Conservation (phyloP, 2,329 filamentous ascomycete genomes). For the Trichoderma pleuroti region DNA sequence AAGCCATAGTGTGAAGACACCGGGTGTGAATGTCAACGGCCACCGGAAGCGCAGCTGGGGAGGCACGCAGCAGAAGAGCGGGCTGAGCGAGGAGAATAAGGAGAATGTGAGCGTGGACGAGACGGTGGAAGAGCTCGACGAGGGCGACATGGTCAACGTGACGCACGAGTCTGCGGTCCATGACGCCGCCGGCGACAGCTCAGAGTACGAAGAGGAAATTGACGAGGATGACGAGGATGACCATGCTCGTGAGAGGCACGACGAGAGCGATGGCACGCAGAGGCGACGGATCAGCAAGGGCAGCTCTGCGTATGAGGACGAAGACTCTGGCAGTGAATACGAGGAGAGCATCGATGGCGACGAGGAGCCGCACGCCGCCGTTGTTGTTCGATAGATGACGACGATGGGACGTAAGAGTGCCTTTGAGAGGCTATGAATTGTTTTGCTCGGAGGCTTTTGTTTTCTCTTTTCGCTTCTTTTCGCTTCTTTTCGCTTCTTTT, state of each 20-base stretch:
- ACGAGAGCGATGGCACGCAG: conserved; percentile 50
- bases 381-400: neutral
- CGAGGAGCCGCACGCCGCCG: conserved; percentile 5
- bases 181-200: conserved; percentile 21
- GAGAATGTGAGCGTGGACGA: conserved; percentile 63
- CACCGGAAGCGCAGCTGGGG: conserved; percentile 70
- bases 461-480: neutral
- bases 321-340: conserved; percentile 43
- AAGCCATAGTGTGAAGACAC: conserved; percentile 72
- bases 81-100: conserved; percentile 55
- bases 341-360: conserved; percentile 15
- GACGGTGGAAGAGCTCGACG: conserved; percentile 55
- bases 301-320: conserved; percentile 41
- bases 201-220: conserved; percentile 21
- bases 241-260: neutral
- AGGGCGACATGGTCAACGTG: conserved; percentile 21
- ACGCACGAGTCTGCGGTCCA: conserved; percentile 19
- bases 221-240: conserved; percentile 21
- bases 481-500: conserved; percentile 4
- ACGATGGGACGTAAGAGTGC: neutral
- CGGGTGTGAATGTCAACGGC: conserved; percentile 40
- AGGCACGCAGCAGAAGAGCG: conserved; percentile 45
- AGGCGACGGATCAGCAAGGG: conserved; percentile 47
- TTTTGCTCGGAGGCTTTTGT: neutral
- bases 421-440: neutral